Percentiles rank a stretch among this genome's conserved stretches.
Conservation (phyloP, 2,329 filamentous ascomycete species). For the Colletotrichum sp. region DNA sequence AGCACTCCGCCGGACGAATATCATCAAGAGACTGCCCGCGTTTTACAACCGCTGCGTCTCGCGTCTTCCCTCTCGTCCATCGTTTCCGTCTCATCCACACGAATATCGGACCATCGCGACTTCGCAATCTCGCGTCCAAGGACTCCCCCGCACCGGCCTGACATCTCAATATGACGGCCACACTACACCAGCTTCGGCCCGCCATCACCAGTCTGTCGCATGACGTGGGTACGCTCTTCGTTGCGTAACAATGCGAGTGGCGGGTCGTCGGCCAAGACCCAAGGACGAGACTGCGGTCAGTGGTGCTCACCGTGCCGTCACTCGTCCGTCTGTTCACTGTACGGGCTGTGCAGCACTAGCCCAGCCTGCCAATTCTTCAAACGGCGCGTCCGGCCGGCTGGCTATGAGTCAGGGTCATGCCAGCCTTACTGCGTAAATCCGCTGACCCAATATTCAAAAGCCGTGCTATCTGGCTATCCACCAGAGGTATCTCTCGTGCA, state of each 20-base stretch:
- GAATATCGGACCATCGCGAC: background rate
- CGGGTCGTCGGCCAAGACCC: background rate
- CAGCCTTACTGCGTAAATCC: background rate
- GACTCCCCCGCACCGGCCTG: background rate
- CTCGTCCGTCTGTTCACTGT: background rate
- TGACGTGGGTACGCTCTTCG: constrained; percentile 14
- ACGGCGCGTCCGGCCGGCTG: constrained; percentile 6
- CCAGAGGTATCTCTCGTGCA: background rate
- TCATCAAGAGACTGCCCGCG: background rate
- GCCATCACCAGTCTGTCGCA: constrained; percentile 1
- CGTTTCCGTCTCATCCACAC: background rate
- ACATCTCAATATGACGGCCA: background rate
- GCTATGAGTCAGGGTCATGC: constrained; percentile 10
- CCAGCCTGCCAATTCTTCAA: constrained; percentile 9
- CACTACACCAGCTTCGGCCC: background rate
- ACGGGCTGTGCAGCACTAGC: background rate
- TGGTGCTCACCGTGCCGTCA: background rate
- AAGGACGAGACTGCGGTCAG: background rate
- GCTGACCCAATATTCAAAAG: background rate
- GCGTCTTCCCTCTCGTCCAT: background rate
- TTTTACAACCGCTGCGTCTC: background rate
- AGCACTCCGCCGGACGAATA: background rate
- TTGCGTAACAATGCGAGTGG: constrained; percentile 17
- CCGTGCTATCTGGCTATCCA: background rate
- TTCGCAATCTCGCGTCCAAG: background rate